Conservation (phyloP, 2,329 filamentous ascomycete genomes). For the Talaromyces amestolkiae region DNA sequence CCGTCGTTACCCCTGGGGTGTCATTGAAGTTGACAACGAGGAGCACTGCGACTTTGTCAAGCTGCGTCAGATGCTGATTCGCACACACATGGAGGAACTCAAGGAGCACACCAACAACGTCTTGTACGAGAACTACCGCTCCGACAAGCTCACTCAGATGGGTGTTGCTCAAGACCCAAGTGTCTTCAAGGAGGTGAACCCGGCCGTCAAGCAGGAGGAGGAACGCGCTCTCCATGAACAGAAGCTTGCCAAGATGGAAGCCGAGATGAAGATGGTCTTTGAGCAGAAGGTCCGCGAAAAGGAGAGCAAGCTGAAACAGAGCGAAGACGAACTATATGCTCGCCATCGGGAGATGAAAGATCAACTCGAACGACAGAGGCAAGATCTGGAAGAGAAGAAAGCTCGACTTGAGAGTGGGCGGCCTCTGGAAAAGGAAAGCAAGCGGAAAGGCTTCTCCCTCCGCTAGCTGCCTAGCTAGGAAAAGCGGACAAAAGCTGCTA, state of each 20-base stretch:
- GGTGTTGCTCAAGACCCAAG: constrained; percentile 97
- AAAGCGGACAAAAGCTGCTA: constrained; percentile 11
- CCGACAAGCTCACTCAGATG: constrained; percentile 98
- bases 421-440: constrained; percentile 94
- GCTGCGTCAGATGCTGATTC: constrained; percentile 98
- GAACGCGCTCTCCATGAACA: constrained; percentile 97
- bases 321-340: constrained; percentile 97
- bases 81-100: constrained; percentile 99
- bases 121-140: constrained; percentile 99
- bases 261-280: constrained; percentile 99
- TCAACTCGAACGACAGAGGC: constrained; percentile 89
- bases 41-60: constrained; percentile 99
- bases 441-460: constrained; percentile 99
- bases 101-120: constrained; percentile 99
- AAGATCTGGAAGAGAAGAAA: constrained; percentile 99
- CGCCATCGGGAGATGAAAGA: constrained; percentile 99
- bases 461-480: constrained; percentile 56
- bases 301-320: constrained; percentile 99
- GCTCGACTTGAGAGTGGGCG: constrained; percentile 87
- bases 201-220: constrained; percentile 99
- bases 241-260: constrained; percentile 99
- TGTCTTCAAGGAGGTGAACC: constrained; percentile 99
- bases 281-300: constrained; percentile 99
- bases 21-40: constrained; percentile 99
- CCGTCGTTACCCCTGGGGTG: constrained; percentile 95